Conservation (phyloP, 176 grass and related monocot genomes). For the Panicum miliaceum region DNA sequence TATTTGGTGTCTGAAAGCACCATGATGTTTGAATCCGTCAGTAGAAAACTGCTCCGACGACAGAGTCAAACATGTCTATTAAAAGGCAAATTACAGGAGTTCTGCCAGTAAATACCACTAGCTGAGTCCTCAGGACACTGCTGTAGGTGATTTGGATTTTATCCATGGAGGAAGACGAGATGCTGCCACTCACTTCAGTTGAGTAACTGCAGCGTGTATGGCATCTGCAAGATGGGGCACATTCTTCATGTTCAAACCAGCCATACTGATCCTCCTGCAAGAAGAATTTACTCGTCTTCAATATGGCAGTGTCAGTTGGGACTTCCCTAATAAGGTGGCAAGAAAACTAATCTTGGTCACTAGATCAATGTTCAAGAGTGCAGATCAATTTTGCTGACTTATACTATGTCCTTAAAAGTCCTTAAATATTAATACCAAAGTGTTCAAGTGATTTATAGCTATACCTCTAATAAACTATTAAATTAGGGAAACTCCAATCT, state of each 20-base stretch:
- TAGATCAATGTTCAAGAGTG: not conserved
- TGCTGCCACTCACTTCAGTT: conserved; percentile 50
- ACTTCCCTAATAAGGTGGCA: not conserved
- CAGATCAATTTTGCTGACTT: not conserved
- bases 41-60: conserved; percentile 38
- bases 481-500: not conserved
- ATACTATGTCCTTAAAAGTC: not conserved
- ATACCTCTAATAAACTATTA: not conserved
- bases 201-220: conserved; percentile 85
- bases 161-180: conserved; percentile 18
- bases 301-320: not conserved
- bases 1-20: not conserved
- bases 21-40: conserved; percentile 6
- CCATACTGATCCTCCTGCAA: conserved; percentile 99
- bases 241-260: conserved; percentile 75
- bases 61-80: conserved; percentile 16
- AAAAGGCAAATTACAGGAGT: conserved; percentile 27
- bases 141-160: conserved; percentile 29
- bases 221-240: conserved; percentile 81
- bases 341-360: not conserved
- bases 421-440: not conserved
- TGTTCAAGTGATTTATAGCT: not conserved
- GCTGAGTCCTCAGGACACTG: conserved; percentile 19
- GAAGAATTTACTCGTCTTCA: conserved; percentile 22
- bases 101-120: conserved; percentile 35